Percentiles rank a stretch among this genome's conserved stretches.
These are phyloP conservation scores for Neopestalotiopsis sp. DNA, from an alignment of 2,329 filamentous ascomycete genomes.

Conservation along the genomic window DNA sequence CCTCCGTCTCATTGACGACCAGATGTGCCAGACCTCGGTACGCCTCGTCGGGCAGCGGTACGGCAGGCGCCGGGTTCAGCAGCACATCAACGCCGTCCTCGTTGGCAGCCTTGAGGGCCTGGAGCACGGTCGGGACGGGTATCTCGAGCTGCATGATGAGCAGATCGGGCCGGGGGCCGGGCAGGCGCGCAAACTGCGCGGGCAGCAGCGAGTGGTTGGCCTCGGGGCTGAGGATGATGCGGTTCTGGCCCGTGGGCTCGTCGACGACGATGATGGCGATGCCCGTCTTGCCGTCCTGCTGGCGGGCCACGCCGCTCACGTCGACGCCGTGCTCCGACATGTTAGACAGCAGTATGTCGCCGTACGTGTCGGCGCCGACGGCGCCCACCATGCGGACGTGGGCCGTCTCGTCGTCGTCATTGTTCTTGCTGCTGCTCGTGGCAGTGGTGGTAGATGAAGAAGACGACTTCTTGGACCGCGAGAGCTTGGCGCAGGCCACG, in stretches of 20 bases:
- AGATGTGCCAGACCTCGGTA: conserved; percentile 76
- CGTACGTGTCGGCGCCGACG: conserved; percentile 73
- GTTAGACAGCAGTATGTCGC: conserved; percentile 60
- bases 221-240: conserved; percentile 75
- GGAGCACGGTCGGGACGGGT: conserved; percentile 67
- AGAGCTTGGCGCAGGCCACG: conserved; percentile 84
- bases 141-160: conserved; percentile 83
- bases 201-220: conserved; percentile 64
- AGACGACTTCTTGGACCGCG: conserved; percentile 51
- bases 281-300: conserved; percentile 60
- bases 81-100: conserved; percentile 64
- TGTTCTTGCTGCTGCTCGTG: conserved; percentile 22
- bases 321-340: conserved; percentile 68
- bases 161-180: conserved; percentile 56
- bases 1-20: conserved; percentile 91
- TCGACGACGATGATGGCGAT: conserved; percentile 80
- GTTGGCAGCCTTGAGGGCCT: conserved; percentile 59
- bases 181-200: conserved; percentile 39
- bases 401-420: conserved; percentile 34
- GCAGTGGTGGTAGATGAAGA: conserved; percentile 11
- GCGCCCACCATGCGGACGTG: conserved; percentile 74
- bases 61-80: conserved; percentile 83
- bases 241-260: conserved; percentile 73
- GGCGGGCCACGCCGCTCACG: conserved; percentile 54
- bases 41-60: conserved; percentile 67